Conservation (phyloP, 169 alveolate genomes). For the Pseudocohnilembus persalinus region DNA sequence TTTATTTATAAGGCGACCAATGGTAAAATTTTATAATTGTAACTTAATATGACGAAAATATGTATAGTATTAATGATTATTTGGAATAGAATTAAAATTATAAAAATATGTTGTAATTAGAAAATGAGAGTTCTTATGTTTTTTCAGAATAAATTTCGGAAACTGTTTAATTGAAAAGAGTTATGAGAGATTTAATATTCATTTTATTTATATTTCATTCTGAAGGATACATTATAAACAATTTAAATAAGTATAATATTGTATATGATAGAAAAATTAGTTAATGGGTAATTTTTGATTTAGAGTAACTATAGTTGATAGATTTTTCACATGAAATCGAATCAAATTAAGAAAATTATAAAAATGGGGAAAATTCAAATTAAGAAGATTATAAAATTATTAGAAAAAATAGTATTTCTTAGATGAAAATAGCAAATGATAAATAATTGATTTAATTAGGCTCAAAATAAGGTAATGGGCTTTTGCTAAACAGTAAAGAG, state of each 20-base stretch:
- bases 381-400: not conserved
- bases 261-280: not conserved
- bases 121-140: too few relatives aligned
- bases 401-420: not conserved
- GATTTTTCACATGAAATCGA: too few relatives aligned
- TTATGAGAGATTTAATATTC: not conserved
- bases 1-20: not conserved
- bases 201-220: not conserved
- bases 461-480: not conserved
- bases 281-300: not conserved
- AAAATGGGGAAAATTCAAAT: not conserved
- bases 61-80: not conserved
- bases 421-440: too few relatives aligned
- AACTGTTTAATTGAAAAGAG: too few relatives aligned
- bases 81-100: not conserved
- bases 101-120: not conserved
- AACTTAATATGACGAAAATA: not conserved
- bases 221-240: not conserved
- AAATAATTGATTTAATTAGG: not conserved
- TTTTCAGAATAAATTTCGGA: not conserved
- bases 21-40: too few relatives aligned
- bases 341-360: not conserved
- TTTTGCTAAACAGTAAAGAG: not conserved
- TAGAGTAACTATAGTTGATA: not conserved
- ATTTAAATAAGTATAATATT: too few relatives aligned